Base-by-base conservation (phyloP, 345 rosid species). In the Kandelia obovata region DNA sequence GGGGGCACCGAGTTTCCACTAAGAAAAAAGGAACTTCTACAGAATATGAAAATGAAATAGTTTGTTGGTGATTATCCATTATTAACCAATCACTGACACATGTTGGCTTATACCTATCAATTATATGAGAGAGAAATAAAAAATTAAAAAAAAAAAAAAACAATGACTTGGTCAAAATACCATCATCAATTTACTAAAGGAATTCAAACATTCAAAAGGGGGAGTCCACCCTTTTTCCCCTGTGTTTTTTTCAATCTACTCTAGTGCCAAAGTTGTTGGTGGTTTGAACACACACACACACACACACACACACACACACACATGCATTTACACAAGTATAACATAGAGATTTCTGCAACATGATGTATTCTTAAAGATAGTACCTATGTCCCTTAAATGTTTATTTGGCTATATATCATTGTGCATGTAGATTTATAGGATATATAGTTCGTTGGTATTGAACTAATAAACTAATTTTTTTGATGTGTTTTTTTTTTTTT, bases 1-100 rank as follows among this genome's bases (percentile, higher is more conserved):
- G 8, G 51, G 49, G 10, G 32, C 72, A 72, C 62, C 58, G 28
- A 77, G 67, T 5, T 56, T 32, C 75, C 72, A 76, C 75, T 66
- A 31, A 31, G 57, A 26, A 55, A 64, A 75, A 51, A 49, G 20
- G 5, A n/a, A 26, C 0, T 55, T 43, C 9, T 19, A 53, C 53
- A 35, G 11, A 8, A 3, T 67, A 32, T 26, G 27, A 52, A 27
- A 31, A 32, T 26, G 27, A 52, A 27, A 31, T 2, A 53, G 53
- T 39, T 43, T 59, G 58, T 55, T 39, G 39, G 62, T 39, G 62
- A 61, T 34, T 61, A 58, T 34, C n/a, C 58, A 20, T 43, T 5
- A 37, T 25, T 64, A 68, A 56, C 63, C 65, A 69, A 43, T 43
- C 17, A 43, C 67, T 61, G 58, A 60, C 35, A 26, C 30, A 47